Evolutionary conservation across 768 basidiomycete genomes (phyloP).

Genomic region (Sistotremastrum niveocremeum): DNA sequence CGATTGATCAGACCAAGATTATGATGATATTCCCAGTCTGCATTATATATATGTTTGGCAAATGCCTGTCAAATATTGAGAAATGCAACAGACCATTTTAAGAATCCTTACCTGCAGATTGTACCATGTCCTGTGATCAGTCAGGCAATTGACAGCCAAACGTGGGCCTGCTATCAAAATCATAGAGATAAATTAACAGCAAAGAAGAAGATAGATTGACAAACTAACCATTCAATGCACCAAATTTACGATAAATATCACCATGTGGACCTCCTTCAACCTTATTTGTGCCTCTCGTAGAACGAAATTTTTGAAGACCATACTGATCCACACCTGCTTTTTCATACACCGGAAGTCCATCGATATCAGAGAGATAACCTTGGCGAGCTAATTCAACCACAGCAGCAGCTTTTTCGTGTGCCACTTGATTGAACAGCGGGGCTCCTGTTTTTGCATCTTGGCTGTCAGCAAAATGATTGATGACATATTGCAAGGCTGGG

Average conservation of each 20-base stretch:
- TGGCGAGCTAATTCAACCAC: conserved; percentile 11
- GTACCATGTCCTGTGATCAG: conserved; percentile 13
- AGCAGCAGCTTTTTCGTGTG: conserved; percentile 10
- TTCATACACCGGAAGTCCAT: conserved; percentile 9
- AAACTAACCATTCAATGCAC: conserved; percentile 4
- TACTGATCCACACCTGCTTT: conserved; percentile 9
- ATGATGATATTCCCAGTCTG: conserved; percentile 12
- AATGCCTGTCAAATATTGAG: too few relatives aligned
- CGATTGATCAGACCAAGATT: conserved; percentile 11
- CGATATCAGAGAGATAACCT: conserved; percentile 12
- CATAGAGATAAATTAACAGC: neutral
- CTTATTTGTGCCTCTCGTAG: too few relatives aligned
- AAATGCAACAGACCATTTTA: too few relatives aligned
- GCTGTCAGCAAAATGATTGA: conserved; percentile 9
- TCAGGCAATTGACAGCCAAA: conserved; percentile 12
- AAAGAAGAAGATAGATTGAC: neutral
- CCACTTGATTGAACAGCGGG: conserved; percentile 7
- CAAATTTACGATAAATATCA: neutral
- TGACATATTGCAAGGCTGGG: conserved; percentile 11
- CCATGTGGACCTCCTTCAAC: conserved; percentile 16
- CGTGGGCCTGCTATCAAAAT: conserved; percentile 10
- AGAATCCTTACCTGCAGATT: too few relatives aligned
- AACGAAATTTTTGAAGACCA: conserved; percentile 12
- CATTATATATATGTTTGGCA: conserved; percentile 7
- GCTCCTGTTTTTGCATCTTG: conserved; percentile 10